Evolutionary conservation across 108 stramenopile genomes (phyloP), one percentile per base, ranked within the genome.

Genomic region (Cylindrotheca closterium): DNA sequence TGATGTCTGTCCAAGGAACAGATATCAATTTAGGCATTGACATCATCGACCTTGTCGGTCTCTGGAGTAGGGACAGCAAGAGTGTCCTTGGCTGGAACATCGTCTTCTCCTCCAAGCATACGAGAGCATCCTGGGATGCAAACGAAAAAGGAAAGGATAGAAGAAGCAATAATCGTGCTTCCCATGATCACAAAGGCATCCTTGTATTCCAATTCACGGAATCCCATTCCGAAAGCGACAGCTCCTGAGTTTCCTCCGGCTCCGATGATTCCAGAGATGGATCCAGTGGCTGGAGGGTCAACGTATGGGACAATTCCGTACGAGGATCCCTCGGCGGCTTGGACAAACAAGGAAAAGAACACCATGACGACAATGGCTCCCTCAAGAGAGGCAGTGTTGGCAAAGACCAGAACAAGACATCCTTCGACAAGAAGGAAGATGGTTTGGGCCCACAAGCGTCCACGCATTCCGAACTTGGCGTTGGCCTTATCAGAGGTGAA

Each of bases 221-320:
- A n/a, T n/a, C n/a, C n/a, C n/a, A n/a, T 42, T 51, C 77, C 82
- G 51, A 89, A 88, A 49, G 31, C 21, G 42, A 88, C 83, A 7
- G 81, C 83, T 33, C 86, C 83, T 17, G 51, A 46, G 63, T 84
- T 84, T 29, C 81, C 83, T 30, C 86, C 88, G 51, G 89, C 92
- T 26, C 92, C 92, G 45, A 93, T 75, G 65, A 93, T 82, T 55
- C 89, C 92, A 19, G 87, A 47, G 58, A 93, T 83, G 17, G 82
- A 70, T 58, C 92, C 92, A 23, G 88, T 89, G 31, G 78, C 67
- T 30, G 81, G 71, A 12, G 92, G 92, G 55, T 79, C 68, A 47
- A 94, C 74, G 64, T 89, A 94, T 48, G 92, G 92, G 28, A 94
- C 92, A 73, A 94, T 93, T 37, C 82, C 84, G 46, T 75, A 93